Base-by-base conservation (phyloP, 1,139 yeast genomes). In the Eremothecium sinecaudum region DNA sequence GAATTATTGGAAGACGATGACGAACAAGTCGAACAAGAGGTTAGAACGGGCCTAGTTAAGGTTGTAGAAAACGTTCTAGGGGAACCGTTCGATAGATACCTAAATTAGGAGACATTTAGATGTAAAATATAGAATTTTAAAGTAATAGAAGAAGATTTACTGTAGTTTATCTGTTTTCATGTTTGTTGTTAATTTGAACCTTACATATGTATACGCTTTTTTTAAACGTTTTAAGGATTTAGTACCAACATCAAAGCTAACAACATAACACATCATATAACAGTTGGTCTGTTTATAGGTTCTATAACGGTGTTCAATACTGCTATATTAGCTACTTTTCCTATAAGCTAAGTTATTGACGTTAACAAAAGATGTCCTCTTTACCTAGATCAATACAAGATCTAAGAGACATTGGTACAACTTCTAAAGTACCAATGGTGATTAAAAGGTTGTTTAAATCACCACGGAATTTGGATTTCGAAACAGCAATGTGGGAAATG, bases 1-100 rank as follows among this genome's bases (percentile, higher is more conserved):
- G 99, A 90, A 61, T 65, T 92, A 41, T 68, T 90, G 43, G 98
- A 90, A 56, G 97, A 87, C 56, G 97, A 90, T 42, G 93, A 87
- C 44, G 98, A 92, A 59, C 75, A 72, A 31, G 95, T 92, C 19
- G 98, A 90, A 59, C 58, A 75, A 54, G 96, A 84, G 59, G 95
- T 86, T 4, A 79, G 96, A 63, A 72, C 78, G 30, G 94, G 94
- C n/a, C 69, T 90, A 45, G 94, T 87, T 4, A 81, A 83, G 50
- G 95, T 82, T 8, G 79, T 90, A 40, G 98, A 90, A 57, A 78
- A 74, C 39, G 94, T 86, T 14, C 68, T 92, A 46, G 98, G 98
- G 32, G 99, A 90, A 59, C 92, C 95, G 30, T 70, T 90, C 43
- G 96, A 87, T 54, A 73, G 93, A 59, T 90, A 87, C 54, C 68